Percentiles rank a stretch among this genome's conserved stretches.
Conservation (phyloP, 305 asterid species). For the Euphrasia arctica region DNA sequence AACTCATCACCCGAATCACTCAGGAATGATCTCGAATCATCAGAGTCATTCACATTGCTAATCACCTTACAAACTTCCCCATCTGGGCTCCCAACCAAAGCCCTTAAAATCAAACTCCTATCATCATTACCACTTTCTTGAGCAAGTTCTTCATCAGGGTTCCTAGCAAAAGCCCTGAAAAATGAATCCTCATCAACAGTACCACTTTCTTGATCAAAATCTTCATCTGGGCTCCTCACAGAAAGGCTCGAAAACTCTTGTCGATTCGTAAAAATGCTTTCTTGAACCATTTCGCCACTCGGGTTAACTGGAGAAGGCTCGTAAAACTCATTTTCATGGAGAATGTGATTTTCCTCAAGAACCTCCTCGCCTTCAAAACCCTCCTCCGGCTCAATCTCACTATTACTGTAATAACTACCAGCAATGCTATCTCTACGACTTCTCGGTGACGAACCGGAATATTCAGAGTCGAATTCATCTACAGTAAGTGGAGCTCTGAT, state of each 20-base stretch:
- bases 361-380: constrained; percentile 50
- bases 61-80: constrained; percentile 21
- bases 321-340: constrained; percentile 32
- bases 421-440: constrained; percentile 32
- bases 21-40: constrained; percentile 29
- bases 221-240: constrained; percentile 18
- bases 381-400: constrained; percentile 42
- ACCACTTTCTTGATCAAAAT: constrained; percentile 25
- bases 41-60: constrained; percentile 29
- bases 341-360: constrained; percentile 37
- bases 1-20: constrained; percentile 34
- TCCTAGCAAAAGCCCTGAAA: constrained; percentile 33
- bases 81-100: constrained; percentile 23
- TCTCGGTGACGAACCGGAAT: constrained; percentile 35
- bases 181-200: constrained; percentile 15
- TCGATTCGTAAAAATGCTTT: constrained; percentile 23
- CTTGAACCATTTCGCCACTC: constrained; percentile 31
- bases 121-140: constrained; percentile 24
- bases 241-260: constrained; percentile 28
- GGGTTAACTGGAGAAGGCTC: too few species aligned
- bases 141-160: constrained; percentile 27
- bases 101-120: constrained; percentile 26
- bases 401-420: constrained; percentile 51
- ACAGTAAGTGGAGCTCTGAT: constrained; percentile 89
- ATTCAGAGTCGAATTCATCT: constrained; percentile 76